Base-by-base conservation (phyloP, 1,139 yeast genomes). In the Scheffersomyces segobiensis region DNA sequence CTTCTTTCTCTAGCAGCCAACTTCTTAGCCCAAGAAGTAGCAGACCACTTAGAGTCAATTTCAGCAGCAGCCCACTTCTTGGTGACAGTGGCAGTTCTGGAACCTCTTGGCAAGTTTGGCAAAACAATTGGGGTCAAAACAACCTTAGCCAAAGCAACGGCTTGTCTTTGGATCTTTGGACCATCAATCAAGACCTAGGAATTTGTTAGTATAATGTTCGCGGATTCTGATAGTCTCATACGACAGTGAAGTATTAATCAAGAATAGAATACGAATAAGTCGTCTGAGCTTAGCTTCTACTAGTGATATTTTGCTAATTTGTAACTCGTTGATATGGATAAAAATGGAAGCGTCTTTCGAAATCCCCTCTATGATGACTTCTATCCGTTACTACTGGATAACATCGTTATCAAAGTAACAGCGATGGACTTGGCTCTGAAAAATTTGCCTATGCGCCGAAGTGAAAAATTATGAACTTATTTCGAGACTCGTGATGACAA, bases 1-100 rank as follows among this genome's bases (percentile, higher is more conserved):
- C 99, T 91, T 82, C 88, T 92, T 82, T 90, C 88, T 82, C 90
- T 92, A 81, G 91, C 89, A 77, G 96, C 97, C 76, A 95, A 89
- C 87, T 92, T 93, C 91, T 95, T 91, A 77, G 98, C 98, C 98
- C 98, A 93, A 61, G 97, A 78, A 69, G 98, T 85, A 73, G 90
- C 85, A 71, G 90, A 87, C 98, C 98, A 95, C 83, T 93, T 91
- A 77, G 87, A 85, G 72, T 87, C 89, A 71, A 95, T 85, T 71
- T 88, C 96, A 72, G 96, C 88, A 77, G 96, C 91, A 77, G 87
- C 87, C 97, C 97, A 95, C 83, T 91, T 91, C 91, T 93, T 93
- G 73, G 87, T 76, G 73, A 96, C 96, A 68, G 88, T 84, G 70
- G 87, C 85, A 71, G 97, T 83, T 83, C 92, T 90, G 67, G 97